Conservation (phyloP, 148 eudicot species). For the Fagopyrum homotropicum region DNA sequence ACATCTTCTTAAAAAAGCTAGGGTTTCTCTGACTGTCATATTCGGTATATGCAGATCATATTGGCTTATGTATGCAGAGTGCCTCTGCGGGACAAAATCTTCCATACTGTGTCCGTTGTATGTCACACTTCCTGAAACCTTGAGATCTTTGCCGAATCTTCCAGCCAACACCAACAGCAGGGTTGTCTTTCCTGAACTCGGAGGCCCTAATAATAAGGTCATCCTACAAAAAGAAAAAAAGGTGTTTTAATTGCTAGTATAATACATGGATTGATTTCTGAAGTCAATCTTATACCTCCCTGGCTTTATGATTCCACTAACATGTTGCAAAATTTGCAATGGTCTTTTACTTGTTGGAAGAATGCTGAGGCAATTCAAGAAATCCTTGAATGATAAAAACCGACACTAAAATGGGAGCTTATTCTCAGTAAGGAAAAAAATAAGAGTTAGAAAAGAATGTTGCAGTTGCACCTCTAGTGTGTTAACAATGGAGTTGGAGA, state of each 20-base stretch:
- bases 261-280: background rate
- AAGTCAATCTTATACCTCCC: constrained; percentile 42
- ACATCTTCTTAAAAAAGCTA: constrained; percentile 53
- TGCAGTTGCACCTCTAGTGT: constrained; percentile 38
- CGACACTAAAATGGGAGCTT: background rate
- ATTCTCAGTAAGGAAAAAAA: background rate
- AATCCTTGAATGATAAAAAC: constrained; percentile 29
- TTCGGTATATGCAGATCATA: constrained; percentile 44
- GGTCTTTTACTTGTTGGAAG: constrained; percentile 64
- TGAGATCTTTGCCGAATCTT: constrained; percentile 51
- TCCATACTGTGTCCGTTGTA: constrained; percentile 47
- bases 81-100: constrained; percentile 55
- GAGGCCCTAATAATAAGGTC: constrained; percentile 84
- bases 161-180: constrained; percentile 79
- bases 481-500: constrained; percentile 58
- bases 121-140: constrained; percentile 49
- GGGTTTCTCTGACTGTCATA: background rate
- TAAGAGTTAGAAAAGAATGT: background rate
- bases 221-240: constrained; percentile 31
- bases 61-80: constrained; percentile 57
- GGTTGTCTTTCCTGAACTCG: constrained; percentile 85
- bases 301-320: constrained; percentile 83
- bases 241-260: background rate
- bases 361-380: constrained; percentile 54
- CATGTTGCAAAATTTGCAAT: constrained; percentile 65